phyloP scores from a whole-genome alignment of 768 basidiomycete species.

The Naganishia antarctica region DNA sequence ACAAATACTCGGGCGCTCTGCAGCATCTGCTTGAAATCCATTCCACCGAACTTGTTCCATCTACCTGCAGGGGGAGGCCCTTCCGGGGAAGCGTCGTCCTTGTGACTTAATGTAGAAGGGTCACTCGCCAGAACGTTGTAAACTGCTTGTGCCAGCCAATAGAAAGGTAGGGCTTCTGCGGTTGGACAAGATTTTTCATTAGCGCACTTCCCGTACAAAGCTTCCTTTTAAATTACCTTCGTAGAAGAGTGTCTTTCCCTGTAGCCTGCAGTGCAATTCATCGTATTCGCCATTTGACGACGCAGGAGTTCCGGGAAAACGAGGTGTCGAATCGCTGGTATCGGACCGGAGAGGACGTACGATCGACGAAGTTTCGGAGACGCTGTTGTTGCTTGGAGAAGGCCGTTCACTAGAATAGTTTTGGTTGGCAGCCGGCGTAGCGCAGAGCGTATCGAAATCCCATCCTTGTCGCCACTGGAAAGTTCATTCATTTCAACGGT shows the following conservation, averaged over 20 bases:
- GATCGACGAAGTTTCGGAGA: conserved; percentile 22
- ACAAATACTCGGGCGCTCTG: conserved; percentile 43
- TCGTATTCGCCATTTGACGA: conserved; percentile 16
- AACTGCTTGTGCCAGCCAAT: conserved; percentile 50
- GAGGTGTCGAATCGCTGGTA: background rate
- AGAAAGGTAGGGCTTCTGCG: conserved; percentile 48
- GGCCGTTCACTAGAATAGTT: background rate
- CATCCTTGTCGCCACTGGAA: conserved; percentile 51
- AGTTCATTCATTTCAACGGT: background rate
- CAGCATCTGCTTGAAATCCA: conserved; percentile 45
- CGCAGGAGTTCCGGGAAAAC: background rate
- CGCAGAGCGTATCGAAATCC: conserved; percentile 50
- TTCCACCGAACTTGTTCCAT: conserved; percentile 29
- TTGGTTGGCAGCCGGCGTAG: conserved; percentile 26
- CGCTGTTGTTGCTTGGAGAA: conserved; percentile 8
- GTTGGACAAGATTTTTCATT: no score
- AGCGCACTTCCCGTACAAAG: no score
- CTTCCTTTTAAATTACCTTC: conserved; percentile 47
- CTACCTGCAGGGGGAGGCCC: background rate
- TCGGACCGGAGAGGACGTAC: background rate
- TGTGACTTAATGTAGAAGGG: conserved; percentile 9
- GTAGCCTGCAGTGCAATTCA: conserved; percentile 24
- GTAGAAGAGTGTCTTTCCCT: conserved; percentile 34
- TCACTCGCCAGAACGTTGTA: conserved; percentile 43
- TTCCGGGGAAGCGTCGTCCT: background rate